Base-by-base conservation (phyloP, 257 asterid species). In the Ajuga chamaepitys region DNA sequence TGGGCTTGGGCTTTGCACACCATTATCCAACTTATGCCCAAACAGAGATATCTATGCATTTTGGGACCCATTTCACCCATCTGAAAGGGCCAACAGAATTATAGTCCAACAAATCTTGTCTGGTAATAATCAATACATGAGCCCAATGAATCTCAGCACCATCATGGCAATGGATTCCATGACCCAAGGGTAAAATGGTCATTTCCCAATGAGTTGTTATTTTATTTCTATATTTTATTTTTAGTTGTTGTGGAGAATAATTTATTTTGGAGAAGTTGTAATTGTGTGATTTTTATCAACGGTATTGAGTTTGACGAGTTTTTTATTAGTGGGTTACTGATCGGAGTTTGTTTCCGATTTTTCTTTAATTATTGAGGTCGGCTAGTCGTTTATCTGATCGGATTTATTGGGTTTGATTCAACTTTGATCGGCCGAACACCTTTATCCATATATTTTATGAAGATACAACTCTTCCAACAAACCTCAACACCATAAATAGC, bases 61-160 rank as follows among this genome's bases (percentile, higher is more conserved):
- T 63, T 89, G 96, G 95, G 95, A 89, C 65, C 71, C 87, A 22
- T 89, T 86, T 50, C 96, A 89, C 67, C 95, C 96, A 0, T 51
- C 93, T 0, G 96, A 89, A 67, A 86, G 22, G 69, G 96, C 96
- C 40, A 89, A 83, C 45, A 77, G 87, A 51, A 62, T 89, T 4
- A 71, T 89, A 62, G 96, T 83, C 46, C 82, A 78, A 38, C 87
- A 78, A 68, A 85, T 89, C 20, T 45, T 89, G 53, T 67, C 76
- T 13, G 96, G 96, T 0, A 56, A 74, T 5, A 11, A 52, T 54
- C 51, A 51, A 4, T 86, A 86, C 70, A 89, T 89, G 95, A 64
- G 34, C 22, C 96, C 93, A 30, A 83, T 89, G 88, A 89, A 89
- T 64, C 93, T 89, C 62, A 82, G 77, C 75, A 56, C 85, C 40